phyloP scores from a whole-genome alignment of 1,284 basidiomycete species.

The Phylloboletellus chloephorus region DNA sequence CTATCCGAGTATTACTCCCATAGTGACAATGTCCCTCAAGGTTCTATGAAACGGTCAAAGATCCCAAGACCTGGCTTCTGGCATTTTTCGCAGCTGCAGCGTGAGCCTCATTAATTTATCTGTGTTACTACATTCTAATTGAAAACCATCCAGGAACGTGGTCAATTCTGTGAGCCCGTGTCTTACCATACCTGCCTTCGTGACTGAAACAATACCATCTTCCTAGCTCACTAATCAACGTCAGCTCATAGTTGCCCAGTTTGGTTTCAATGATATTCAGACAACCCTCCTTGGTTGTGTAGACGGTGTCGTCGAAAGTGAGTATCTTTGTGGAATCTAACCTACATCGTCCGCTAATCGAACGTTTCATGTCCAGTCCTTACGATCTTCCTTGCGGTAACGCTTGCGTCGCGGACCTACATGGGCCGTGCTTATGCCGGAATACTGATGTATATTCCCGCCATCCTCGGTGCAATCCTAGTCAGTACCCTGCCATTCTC shows the following conservation, averaged over 20 bases:
- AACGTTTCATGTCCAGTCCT: constrained; percentile 37
- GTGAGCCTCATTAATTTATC: constrained; percentile 31
- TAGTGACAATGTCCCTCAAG: constrained; percentile 33
- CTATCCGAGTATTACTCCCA: constrained; percentile 5
- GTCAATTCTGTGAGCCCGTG: constrained; percentile 45
- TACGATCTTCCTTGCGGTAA: constrained; percentile 56
- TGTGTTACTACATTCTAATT: constrained; percentile 10
- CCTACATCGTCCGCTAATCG: constrained; percentile 8
- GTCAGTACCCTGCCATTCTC: constrained; percentile 61
- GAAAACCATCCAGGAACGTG: constrained; percentile 38
- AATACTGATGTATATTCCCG: constrained; percentile 60
- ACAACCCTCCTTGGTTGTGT: constrained; percentile 76
- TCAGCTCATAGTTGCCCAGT: constrained; percentile 65
- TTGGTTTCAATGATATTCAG: constrained; percentile 66
- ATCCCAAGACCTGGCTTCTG: constrained; percentile 73
- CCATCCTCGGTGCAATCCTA: constrained; percentile 62
- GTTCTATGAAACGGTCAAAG: constrained; percentile 63
- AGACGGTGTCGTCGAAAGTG: constrained; percentile 65
- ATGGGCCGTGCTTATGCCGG: constrained; percentile 60
- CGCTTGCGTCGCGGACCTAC: constrained; percentile 45
- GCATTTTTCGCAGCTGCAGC: constrained; percentile 55
- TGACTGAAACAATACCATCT: constrained; percentile 4
- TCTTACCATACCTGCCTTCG: neutral
- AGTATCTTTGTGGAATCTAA: neutral
- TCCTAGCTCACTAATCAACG: constrained; percentile 68